Evolutionary conservation across 2,329 filamentous ascomycete genomes (phyloP), one percentile per base, ranked within the genome.

Genomic region (Leptographium procerum): DNA sequence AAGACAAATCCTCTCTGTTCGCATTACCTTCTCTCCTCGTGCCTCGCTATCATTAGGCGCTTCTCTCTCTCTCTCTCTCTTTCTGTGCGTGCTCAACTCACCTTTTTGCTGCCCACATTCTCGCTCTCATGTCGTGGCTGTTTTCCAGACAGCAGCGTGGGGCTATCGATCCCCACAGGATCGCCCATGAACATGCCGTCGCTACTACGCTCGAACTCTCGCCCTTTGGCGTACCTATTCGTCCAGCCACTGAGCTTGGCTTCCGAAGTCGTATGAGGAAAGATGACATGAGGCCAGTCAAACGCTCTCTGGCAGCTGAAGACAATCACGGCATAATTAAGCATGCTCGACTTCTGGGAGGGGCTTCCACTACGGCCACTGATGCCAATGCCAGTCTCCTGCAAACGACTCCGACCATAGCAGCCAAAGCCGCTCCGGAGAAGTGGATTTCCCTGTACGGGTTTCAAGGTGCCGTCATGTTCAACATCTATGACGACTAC

Each of bases 391-490:
- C 2, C 22, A 5, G 11, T 29, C 14, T n/a, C n/a, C 19, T 22
- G 13, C 29, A 16, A 2, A 2, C 16, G 16, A 16, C 4, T 13
- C n/a, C 28, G 7, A 3, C 24, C 10, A 55, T 22, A 22, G 22
- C n/a, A 11, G 22, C 16, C n/a, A n/a, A 22, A 19, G 6, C 50
- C n/a, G 19, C 19, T 16, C 51, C 28, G 3, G 45, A 55, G n/a
- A 59, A 59, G 22, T 47, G 34, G 47, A 28, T 59, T 22, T 36
- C n/a, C 4, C 34, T 62, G 16, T 58, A 56, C 36, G 61, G 61
- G 36, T 59, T 47, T 56, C 61, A 62, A 51, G 61, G 61, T 29
- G 29, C 43, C 8, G 61, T 61, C n/a, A n/a, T 40, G 26, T 61
- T 62, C 31, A 31, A 62, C 52, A 47, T 61, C 19, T 14, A 53